Evolutionary conservation across 108 stramenopile genomes (phyloP), one percentile per base, ranked within the genome.

Genomic region (Cyclostephanos tholiformis): DNA sequence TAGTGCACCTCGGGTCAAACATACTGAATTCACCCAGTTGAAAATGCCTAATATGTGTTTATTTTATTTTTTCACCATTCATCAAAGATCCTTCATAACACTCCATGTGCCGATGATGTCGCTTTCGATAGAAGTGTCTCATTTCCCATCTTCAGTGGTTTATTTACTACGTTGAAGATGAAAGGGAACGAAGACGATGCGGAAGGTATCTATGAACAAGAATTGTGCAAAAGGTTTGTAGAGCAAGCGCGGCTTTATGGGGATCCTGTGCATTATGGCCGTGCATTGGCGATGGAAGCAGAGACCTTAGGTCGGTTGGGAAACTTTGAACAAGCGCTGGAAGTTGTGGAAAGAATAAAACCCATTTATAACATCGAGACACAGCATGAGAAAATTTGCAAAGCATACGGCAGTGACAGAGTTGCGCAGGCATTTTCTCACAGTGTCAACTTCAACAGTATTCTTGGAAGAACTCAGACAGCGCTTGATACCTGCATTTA

Each of bases 81-180:
- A 55, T 55, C 32, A 41, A 48, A 82, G 82, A 82, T 82, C 55
- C 77, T 82, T 35, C 39, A 82, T n/a, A 61, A 75, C 63, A 29
- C 82, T 44, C 67, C 73, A 16, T 74, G 68, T 30, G 77, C 82
- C 7, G 43, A 67, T 13, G 44, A 49, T 36, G 53, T 39, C 17
- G 60, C 55, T 6, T 79, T 79, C 50, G 86, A 91, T 60, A 77
- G 88, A 57, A 82, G 83, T 19, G 76, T 87, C 39, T 49, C 81
- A 12, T 91, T 91, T 63, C 90, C 88, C 10, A 86, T 85, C 20
- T 89, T 87, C 62, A 75, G 69, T 55, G 86, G 88, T 46, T 71
- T 89, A 14, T 86, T 86, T 58, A 66, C 69, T 26, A 69, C 79
- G 30, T 65, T 89, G 26, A 85, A 85, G 53, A 69, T 78, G 43